These are phyloP conservation scores for Paramecium tetraurelia DNA, from an alignment of 73 alveolate species.

Conservation along the genomic window DNA sequence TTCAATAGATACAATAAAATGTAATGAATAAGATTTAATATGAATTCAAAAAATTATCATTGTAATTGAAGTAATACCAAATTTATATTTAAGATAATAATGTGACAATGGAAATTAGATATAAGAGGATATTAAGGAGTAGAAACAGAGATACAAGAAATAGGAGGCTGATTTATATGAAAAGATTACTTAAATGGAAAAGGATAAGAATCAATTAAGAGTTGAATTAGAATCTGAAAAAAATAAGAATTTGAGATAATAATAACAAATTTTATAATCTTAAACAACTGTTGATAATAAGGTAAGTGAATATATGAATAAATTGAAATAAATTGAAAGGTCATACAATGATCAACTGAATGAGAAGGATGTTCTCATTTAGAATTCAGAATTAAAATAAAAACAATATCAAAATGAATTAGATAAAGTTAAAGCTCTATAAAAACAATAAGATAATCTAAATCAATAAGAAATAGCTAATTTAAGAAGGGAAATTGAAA, in stretches of 20 bases:
- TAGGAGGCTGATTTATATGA: slow-evolving; percentile 8
- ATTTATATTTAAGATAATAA: neutral
- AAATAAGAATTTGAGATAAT: neutral
- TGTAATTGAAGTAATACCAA: neutral
- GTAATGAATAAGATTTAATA: neutral
- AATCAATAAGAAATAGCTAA: neutral
- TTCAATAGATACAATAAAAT: neutral
- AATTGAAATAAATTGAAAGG: neutral
- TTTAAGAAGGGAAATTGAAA: slow-evolving; percentile 24
- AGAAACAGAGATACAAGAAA: neutral
- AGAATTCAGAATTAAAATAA: neutral
- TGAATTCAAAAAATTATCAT: neutral
- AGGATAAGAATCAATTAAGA: neutral
- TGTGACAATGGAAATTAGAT: neutral
- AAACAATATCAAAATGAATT: neutral
- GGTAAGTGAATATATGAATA: slow-evolving; percentile 16
- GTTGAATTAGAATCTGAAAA: slow-evolving; percentile 9
- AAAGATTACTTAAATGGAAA: neutral
- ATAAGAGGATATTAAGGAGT: neutral
- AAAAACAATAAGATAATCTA: neutral
- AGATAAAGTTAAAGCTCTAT: slow-evolving; percentile 4
- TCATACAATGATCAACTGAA: slow-evolving; percentile 6
- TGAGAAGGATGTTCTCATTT: neutral
- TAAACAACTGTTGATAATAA: slow-evolving; percentile 1
- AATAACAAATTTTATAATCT: slow-evolving; percentile 17